These are phyloP conservation scores for Hyphopichia wangnamkhiaoensis DNA, from an alignment of 1,139 yeast species.

Conservation along the genomic window DNA sequence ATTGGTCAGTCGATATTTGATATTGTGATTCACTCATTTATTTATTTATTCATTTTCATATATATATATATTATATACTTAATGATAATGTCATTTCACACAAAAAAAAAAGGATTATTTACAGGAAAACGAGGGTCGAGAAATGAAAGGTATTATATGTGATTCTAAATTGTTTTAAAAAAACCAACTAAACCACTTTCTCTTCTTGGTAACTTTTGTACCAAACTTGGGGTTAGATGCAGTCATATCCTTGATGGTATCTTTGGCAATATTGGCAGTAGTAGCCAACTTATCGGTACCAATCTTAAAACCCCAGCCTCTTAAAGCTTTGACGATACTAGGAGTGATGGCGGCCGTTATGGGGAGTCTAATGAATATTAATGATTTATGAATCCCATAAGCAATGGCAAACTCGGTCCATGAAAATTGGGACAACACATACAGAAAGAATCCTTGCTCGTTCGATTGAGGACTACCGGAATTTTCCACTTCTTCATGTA, in stretches of 20 bases:
- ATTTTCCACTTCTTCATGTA: conserved; percentile 24
- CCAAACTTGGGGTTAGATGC: conserved; percentile 54
- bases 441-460: conserved; percentile 10
- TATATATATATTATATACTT: no score
- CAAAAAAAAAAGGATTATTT: no score
- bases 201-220: conserved; percentile 47
- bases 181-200: conserved; percentile 66
- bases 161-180: no score
- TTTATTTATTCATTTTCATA: no score
- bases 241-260: conserved; percentile 35
- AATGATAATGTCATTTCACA: no score
- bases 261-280: conserved; percentile 39
- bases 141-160: no score
- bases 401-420: conserved; percentile 82
- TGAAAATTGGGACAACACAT: conserved; percentile 46
- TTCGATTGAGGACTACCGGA: conserved; percentile 7
- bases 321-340: conserved; percentile 60
- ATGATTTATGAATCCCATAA: conserved; percentile 88
- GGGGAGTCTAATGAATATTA: conserved; percentile 80
- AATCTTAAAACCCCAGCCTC: conserved; percentile 79
- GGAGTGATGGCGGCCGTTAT: conserved; percentile 94
- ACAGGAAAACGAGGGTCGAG: no score
- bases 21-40: no score
- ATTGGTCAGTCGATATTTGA: no score
- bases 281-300: conserved; percentile 51